Evolutionary conservation across 1,284 basidiomycete species (phyloP).

Genomic region (Ustilago bromivora): DNA sequence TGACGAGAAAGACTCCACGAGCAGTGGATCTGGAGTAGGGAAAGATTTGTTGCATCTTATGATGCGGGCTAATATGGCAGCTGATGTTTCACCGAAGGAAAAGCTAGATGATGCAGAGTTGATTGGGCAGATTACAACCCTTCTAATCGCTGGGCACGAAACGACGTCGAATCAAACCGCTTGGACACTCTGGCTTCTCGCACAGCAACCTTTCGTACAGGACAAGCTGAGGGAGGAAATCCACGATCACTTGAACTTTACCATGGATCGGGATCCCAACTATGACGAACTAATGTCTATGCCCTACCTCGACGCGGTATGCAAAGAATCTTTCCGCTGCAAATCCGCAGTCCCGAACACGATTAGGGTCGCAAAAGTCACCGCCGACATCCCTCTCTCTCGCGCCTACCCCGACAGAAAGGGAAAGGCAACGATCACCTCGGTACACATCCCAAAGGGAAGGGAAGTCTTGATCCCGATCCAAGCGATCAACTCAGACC

Average conservation of each 20-base stretch:
- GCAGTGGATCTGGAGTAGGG: conserved; percentile 13
- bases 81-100: conserved; percentile 48
- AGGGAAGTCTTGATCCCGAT: conserved; percentile 58
- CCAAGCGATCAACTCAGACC: conserved; percentile 45
- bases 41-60: conserved; percentile 64
- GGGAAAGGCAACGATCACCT: conserved; percentile 47
- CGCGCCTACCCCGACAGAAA: conserved; percentile 47
- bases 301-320: conserved; percentile 58
- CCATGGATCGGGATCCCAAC: conserved; percentile 43
- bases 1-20: conserved; percentile 38
- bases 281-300: conserved; percentile 60
- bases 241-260: conserved; percentile 40
- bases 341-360: conserved; percentile 57
- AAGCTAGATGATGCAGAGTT: conserved; percentile 60
- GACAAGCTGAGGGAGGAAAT: conserved; percentile 58
- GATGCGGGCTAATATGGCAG: conserved; percentile 65
- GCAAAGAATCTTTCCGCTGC: conserved; percentile 59
- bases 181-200: conserved; percentile 61
- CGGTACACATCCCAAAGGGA: conserved; percentile 52
- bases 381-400: conserved; percentile 57
- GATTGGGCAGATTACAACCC: conserved; percentile 61
- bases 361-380: conserved; percentile 39
- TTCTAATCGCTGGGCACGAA: conserved; percentile 67
- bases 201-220: conserved; percentile 46
- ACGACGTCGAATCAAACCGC: conserved; percentile 62